Evolutionary conservation across 768 basidiomycete genomes (phyloP).

Genomic region (Boletus sensibilis): DNA sequence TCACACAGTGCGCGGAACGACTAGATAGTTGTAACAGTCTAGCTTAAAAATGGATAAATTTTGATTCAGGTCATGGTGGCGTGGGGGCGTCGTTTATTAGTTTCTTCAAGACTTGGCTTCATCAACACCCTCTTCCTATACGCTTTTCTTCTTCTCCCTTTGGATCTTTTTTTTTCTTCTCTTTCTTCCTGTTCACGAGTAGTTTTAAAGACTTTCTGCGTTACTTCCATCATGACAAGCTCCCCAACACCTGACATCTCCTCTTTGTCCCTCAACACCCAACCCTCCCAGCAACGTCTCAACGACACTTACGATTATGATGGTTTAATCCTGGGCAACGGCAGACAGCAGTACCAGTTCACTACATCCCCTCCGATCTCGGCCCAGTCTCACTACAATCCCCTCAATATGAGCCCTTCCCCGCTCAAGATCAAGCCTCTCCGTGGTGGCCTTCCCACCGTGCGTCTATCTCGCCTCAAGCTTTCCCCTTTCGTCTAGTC

Average conservation of each 20-base stretch:
- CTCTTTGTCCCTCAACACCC: conserved; percentile 66
- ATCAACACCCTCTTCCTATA: conserved; percentile 20
- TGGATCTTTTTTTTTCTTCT: conserved; percentile 28
- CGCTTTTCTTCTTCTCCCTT: conserved; percentile 28
- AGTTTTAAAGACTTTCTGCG: conserved; percentile 20
- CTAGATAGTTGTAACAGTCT: not conserved
- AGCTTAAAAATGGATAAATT: not conserved
- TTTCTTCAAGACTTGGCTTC: conserved; percentile 14
- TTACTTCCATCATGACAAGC: conserved; percentile 63
- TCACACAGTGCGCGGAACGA: too few relatives aligned
- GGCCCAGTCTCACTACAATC: conserved; percentile 47
- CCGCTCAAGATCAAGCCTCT: conserved; percentile 72
- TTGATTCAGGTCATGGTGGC: conserved; percentile 30
- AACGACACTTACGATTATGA: conserved; percentile 87
- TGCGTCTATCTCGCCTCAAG: conserved; percentile 39
- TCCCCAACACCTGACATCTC: conserved; percentile 78
- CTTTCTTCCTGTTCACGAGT: conserved; percentile 34
- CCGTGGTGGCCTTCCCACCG: conserved; percentile 72
- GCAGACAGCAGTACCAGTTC: conserved; percentile 69
- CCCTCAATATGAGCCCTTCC: conserved; percentile 60
- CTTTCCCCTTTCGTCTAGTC: conserved; percentile 22
- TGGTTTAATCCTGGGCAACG: conserved; percentile 46
- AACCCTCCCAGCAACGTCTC: conserved; percentile 70
- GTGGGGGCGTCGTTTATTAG: conserved; percentile 32
- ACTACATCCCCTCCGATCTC: conserved; percentile 59